Base-by-base conservation (phyloP, 176 grass and related monocot species). In the Rhipidocladum racemiflorum region DNA sequence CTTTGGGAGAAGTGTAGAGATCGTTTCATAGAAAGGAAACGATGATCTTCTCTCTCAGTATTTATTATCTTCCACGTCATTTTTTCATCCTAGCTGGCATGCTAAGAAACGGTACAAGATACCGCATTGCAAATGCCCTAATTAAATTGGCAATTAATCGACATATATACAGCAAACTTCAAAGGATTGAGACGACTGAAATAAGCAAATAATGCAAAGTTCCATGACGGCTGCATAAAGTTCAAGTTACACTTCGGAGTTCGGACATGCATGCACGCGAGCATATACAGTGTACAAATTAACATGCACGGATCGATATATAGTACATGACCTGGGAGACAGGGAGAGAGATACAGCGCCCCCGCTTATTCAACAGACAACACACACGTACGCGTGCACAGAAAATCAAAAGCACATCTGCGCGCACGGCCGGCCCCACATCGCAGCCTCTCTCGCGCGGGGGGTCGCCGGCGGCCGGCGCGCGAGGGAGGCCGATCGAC, bases 371-470 rank as follows among this genome's bases (percentile, higher is more conserved):
- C 29, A 61, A 54, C 0, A 45, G 16, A 67, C 61, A 34, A 54
- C 0, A 45, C 23, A 67, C 61, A 34, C 45, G 64, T 15, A 55
- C 40, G 40, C 32, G 16, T 16, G 78, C 69, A 73, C 16, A 45
- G 55, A 49, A 82, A 61, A 72, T 61, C 68, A 32, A 56, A 44
- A 29, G 38, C 50, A 75, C 14, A 6, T 44, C 30, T 27, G 15
- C 40, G 38, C 28, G 32, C 60, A 11, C 29, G 17, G 20, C 30
- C 10, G 34, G 72, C 29, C 56, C 86, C 73, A 56, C 72, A 25
- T 57, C 72, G 77, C 80, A 72, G 86, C 28, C 75, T 66, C 74
- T 54, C 71, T 46, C 71, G 1, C 71, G 1, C 45, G 34, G 24
- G 13, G 1, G 7, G 45, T 61, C 77, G 20, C 8, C 42, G 36